These are phyloP conservation scores for Pistacia integerrima DNA, from an alignment of 345 rosid species.

Conservation along the genomic window DNA sequence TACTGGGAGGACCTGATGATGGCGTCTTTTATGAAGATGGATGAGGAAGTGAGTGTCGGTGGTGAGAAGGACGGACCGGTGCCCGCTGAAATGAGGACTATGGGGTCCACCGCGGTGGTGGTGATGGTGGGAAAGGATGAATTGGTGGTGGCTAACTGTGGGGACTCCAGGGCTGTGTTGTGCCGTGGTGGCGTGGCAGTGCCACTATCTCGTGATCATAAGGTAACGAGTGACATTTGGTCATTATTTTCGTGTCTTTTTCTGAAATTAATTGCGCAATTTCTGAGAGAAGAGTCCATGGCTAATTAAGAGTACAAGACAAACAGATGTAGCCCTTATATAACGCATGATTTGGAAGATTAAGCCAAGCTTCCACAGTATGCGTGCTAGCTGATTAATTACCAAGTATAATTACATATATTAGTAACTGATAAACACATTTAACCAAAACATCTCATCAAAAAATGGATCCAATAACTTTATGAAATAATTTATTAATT, in stretches of 20 bases:
- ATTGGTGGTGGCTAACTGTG: conserved; percentile 46
- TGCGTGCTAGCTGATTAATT: too few species aligned
- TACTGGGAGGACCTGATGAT: conserved; percentile 42
- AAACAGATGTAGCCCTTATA: too few species aligned
- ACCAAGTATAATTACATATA: too few species aligned
- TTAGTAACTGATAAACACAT: too few species aligned
- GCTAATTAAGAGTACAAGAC: not conserved
- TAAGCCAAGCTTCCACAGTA: too few species aligned
- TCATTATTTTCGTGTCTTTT: not conserved
- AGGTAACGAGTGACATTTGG: conserved; percentile 21
- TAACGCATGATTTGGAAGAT: too few species aligned
- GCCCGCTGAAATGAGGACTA: not conserved
- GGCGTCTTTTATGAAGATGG: conserved; percentile 39
- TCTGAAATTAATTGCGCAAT: not conserved
- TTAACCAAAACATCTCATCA: too few species aligned
- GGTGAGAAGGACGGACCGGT: conserved; percentile 1
- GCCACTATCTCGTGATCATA: conserved; percentile 37
- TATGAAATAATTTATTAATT: too few species aligned
- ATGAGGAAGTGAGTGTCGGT: conserved; percentile 30
- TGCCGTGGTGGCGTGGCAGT: conserved; percentile 30
- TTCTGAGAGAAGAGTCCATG: too few species aligned
- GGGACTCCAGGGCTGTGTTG: conserved; percentile 43
- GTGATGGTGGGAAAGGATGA: conserved; percentile 37
- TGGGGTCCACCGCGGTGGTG: conserved; percentile 40
- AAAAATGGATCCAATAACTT: too few species aligned